phyloP scores from a whole-genome alignment of 306 rosid genomes.

The Gastrolobium bilobum region DNA sequence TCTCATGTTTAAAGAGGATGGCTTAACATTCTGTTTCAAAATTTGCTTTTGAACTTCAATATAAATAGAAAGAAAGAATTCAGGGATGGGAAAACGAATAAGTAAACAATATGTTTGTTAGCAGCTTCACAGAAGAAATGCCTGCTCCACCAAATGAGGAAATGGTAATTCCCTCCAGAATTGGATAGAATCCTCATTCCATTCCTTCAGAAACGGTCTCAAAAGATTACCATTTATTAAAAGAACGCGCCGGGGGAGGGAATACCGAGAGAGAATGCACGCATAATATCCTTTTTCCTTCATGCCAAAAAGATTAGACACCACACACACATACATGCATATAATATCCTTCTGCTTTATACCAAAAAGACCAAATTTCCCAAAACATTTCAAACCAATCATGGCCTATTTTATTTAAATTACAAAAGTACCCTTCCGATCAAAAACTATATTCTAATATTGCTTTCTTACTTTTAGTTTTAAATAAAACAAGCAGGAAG shows the following conservation, averaged over 20 bases:
- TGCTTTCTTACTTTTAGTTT: slow-evolving; percentile 8
- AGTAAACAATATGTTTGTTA: not conserved
- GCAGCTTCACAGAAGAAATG: not conserved
- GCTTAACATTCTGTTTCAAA: not conserved
- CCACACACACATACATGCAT: not conserved
- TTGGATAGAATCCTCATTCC: not conserved
- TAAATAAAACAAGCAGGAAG: slow-evolving; percentile 2
- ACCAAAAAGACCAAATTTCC: not conserved
- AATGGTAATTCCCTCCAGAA: slow-evolving; percentile 19
- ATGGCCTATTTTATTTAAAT: not conserved
- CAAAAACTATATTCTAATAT: slow-evolving; percentile 8
- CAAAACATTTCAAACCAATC: not conserved
- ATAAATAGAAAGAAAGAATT: slow-evolving; percentile 16
- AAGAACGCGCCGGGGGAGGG: not conserved
- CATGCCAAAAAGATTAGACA: not conserved
- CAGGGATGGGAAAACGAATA: slow-evolving; percentile 11
- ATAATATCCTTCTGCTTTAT: not conserved
- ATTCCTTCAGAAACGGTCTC: slow-evolving; percentile 5
- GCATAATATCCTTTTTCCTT: not conserved
- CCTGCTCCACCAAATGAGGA: not conserved
- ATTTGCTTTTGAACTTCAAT: not conserved
- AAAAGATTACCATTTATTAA: not conserved
- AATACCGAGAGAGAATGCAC: not conserved
- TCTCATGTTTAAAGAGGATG: slow-evolving; percentile 25
- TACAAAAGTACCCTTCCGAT: not conserved